Evolutionary conservation across 345 rosid species (phyloP).

Genomic region (Odontarrhena argentea): DNA sequence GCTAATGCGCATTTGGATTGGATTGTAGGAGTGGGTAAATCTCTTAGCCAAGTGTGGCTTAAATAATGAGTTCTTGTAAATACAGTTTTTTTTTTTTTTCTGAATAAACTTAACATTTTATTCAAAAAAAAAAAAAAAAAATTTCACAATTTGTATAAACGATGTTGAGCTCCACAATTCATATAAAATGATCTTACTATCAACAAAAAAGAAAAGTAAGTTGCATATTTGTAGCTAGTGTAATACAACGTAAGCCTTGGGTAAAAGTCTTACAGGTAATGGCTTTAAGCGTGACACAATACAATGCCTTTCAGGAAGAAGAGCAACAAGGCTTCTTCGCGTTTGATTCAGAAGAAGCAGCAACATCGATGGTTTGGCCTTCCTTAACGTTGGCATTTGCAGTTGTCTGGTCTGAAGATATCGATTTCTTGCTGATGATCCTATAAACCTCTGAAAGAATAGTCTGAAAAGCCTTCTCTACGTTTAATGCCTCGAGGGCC

Average conservation of each 20-base stretch:
- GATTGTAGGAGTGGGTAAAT: no score
- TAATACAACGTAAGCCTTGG: constrained; percentile 14
- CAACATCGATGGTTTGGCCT: constrained; percentile 79
- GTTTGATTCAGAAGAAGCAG: constrained; percentile 59
- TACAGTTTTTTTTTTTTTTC: no score
- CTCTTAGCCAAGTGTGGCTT: no score
- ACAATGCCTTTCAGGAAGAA: constrained; percentile 51
- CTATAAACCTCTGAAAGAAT: constrained; percentile 81
- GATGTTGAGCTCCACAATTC: constrained; percentile 9
- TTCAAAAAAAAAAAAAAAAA: background rate
- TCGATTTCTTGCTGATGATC: constrained; percentile 85
- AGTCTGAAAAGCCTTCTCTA: constrained; percentile 87
- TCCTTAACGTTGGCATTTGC: constrained; percentile 61
- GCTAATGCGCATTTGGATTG: no score
- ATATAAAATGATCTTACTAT: constrained; percentile 9
- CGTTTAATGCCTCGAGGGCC: constrained; percentile 82
- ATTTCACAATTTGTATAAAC: background rate
- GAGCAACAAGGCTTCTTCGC: constrained; percentile 82
- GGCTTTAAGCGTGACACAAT: constrained; percentile 8
- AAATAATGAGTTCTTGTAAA: no score
- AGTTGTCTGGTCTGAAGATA: constrained; percentile 64
- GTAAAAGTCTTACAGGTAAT: constrained; percentile 12
- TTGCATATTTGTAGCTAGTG: constrained; percentile 15
- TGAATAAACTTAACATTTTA: no score
- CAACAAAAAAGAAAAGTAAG: background rate